These are phyloP conservation scores for Termitomyces sp. DNA, from an alignment of 768 basidiomycete genomes.

Conservation along the genomic window DNA sequence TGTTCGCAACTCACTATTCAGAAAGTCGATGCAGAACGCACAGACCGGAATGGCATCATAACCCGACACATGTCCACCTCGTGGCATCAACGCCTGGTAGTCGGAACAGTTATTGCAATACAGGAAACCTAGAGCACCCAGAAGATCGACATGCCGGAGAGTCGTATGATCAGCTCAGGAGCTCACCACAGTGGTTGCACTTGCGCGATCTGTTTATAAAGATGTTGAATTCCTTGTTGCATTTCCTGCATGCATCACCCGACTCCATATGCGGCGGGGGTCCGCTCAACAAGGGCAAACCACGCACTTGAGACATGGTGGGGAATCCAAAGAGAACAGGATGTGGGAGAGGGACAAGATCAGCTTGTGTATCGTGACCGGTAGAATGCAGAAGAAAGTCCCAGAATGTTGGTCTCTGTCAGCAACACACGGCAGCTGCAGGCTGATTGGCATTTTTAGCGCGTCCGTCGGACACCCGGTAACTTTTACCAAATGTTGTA, in stretches of 20 bases:
- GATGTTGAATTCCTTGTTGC: slow-evolving; percentile 67
- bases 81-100: slow-evolving; percentile 76
- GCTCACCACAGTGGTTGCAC: slow-evolving; percentile 75
- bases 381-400: slow-evolving; percentile 4
- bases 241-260: slow-evolving; percentile 53
- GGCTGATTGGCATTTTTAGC: not conserved
- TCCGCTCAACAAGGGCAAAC: slow-evolving; percentile 70
- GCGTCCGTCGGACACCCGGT: not conserved
- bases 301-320: slow-evolving; percentile 28
- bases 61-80: slow-evolving; percentile 44
- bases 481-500: not conserved
- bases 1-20: slow-evolving; percentile 45
- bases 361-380: not conserved
- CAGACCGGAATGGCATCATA: slow-evolving; percentile 68
- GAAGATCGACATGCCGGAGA: slow-evolving; percentile 3
- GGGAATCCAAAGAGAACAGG: not conserved
- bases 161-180: not conserved
- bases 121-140: slow-evolving; percentile 45
- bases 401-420: slow-evolving; percentile 6
- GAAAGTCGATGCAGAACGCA: slow-evolving; percentile 65
- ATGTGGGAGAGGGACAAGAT: not conserved
- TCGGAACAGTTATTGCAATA: slow-evolving; percentile 75
- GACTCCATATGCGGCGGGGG: slow-evolving; percentile 39
- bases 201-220: slow-evolving; percentile 57
- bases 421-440: not conserved